Evolutionary conservation across 164 flowering plant species (phyloP).

Genomic region (Dillenia turbinata): DNA sequence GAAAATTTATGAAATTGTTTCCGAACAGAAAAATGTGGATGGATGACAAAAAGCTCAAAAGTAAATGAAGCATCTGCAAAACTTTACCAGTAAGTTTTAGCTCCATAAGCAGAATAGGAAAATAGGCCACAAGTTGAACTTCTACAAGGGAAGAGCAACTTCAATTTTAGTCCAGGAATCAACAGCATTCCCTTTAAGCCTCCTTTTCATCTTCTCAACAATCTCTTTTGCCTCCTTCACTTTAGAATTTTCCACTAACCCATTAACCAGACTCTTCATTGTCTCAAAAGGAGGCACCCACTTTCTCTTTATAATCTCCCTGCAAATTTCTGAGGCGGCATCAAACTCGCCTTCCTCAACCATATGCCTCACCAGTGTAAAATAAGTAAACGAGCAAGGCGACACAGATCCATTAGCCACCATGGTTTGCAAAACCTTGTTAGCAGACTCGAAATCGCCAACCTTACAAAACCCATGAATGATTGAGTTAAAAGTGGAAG

Average conservation of each 20-base stretch:
- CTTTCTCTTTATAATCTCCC: conserved; percentile 25
- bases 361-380: conserved; percentile 17
- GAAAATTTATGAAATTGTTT: too few relatives aligned
- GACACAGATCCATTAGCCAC: conserved; percentile 5
- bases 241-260: conserved; percentile 28
- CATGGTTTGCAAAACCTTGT: conserved; percentile 22
- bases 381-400: conserved; percentile 18
- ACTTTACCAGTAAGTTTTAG: too few relatives aligned
- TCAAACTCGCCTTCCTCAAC: conserved; percentile 30
- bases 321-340: conserved; percentile 22
- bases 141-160: conserved; percentile 22
- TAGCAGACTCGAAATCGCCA: conserved; percentile 27
- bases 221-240: conserved; percentile 24
- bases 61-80: too few relatives aligned
- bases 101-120: background rate
- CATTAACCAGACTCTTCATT: conserved; percentile 24
- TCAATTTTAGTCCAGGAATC: conserved; percentile 33
- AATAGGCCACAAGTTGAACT: background rate
- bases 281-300: conserved; percentile 31
- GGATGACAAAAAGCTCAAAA: too few relatives aligned
- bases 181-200: conserved; percentile 25
- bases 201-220: conserved; percentile 29
- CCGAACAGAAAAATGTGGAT: too few relatives aligned
- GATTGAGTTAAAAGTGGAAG: conserved; percentile 18
- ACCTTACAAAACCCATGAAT: conserved; percentile 28